Evolutionary conservation across 2,329 filamentous ascomycete genomes (phyloP).

Genomic region (Botryotinia calthae): DNA sequence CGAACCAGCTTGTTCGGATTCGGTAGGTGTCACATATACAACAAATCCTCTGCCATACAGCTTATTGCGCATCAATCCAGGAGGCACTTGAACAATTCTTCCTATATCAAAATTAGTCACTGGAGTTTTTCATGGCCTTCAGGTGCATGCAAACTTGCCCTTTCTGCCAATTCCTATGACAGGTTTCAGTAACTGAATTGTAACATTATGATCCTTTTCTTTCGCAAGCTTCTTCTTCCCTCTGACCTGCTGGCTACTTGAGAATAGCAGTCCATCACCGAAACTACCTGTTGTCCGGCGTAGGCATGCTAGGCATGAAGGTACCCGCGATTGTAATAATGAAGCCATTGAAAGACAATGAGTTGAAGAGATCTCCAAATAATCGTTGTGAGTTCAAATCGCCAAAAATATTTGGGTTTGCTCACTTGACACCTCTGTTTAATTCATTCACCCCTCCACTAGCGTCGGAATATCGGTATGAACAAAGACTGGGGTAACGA

Average conservation of each 20-base stretch:
- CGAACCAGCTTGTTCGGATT: constrained; percentile 45
- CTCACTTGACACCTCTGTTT: constrained; percentile 11
- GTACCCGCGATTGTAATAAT: constrained; percentile 30
- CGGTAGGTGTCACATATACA: constrained; percentile 49
- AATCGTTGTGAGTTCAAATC: constrained; percentile 1
- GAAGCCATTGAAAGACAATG: constrained; percentile 32
- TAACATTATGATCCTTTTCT: constrained; percentile 39
- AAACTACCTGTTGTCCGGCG: constrained; percentile 33
- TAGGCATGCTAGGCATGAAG: constrained; percentile 36
- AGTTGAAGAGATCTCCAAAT: not conserved
- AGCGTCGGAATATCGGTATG: constrained; percentile 8
- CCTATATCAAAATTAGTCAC: constrained; percentile 40
- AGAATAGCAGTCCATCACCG: constrained; percentile 25
- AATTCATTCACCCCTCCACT: constrained; percentile 2
- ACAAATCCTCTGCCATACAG: constrained; percentile 52
- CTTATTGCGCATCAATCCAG: constrained; percentile 53
- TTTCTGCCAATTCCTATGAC: constrained; percentile 50
- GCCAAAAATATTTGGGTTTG: constrained; percentile 18
- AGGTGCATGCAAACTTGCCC: constrained; percentile 37
- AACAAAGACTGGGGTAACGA: constrained; percentile 8
- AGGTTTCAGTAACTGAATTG: constrained; percentile 52
- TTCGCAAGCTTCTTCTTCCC: constrained; percentile 47
- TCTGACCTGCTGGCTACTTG: constrained; percentile 40
- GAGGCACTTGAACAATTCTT: constrained; percentile 50
- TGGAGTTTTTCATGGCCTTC: not conserved